These are phyloP conservation scores for Cyclotella cryptica DNA, from an alignment of 108 stramenopile genomes.

Conservation along the genomic window DNA sequence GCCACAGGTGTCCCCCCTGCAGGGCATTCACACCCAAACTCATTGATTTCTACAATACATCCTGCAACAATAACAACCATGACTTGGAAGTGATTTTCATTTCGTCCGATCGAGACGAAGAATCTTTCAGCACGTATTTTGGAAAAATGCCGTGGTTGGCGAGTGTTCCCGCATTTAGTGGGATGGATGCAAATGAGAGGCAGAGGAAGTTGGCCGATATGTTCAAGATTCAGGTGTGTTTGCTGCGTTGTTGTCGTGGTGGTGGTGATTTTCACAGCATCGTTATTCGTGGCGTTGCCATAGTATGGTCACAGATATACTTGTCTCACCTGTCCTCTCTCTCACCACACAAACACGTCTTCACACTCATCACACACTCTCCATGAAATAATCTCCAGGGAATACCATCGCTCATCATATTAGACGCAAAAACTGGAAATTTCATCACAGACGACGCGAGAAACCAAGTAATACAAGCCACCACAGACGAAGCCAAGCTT, in stretches of 20 bases:
- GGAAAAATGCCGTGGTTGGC: slow-evolving; percentile 81
- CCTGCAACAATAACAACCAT: slow-evolving; percentile 32
- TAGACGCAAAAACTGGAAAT: slow-evolving; percentile 76
- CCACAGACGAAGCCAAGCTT: slow-evolving; percentile 35
- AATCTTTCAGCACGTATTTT: slow-evolving; percentile 67
- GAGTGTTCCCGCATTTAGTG: slow-evolving; percentile 39
- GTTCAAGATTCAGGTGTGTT: slow-evolving; percentile 55
- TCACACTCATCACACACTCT: neutral
- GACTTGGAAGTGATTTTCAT: slow-evolving; percentile 75
- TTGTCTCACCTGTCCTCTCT: no score
- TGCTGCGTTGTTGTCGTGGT: neutral
- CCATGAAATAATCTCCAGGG: slow-evolving; percentile 33
- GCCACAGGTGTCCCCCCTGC: slow-evolving; percentile 63
- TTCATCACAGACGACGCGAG: slow-evolving; percentile 68
- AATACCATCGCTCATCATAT: slow-evolving; percentile 73
- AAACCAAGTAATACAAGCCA: slow-evolving; percentile 54
- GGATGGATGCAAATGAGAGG: slow-evolving; percentile 41
- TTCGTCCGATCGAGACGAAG: slow-evolving; percentile 64
- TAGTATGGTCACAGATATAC: no score
- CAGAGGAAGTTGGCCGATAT: slow-evolving; percentile 61
- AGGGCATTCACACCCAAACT: slow-evolving; percentile 71
- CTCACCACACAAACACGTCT: no score
- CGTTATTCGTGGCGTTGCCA: no score
- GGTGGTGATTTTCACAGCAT: neutral
- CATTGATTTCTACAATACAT: slow-evolving; percentile 62